phyloP scores from a whole-genome alignment of 2,329 filamentous ascomycete genomes.

The Ilyonectria robusta region DNA sequence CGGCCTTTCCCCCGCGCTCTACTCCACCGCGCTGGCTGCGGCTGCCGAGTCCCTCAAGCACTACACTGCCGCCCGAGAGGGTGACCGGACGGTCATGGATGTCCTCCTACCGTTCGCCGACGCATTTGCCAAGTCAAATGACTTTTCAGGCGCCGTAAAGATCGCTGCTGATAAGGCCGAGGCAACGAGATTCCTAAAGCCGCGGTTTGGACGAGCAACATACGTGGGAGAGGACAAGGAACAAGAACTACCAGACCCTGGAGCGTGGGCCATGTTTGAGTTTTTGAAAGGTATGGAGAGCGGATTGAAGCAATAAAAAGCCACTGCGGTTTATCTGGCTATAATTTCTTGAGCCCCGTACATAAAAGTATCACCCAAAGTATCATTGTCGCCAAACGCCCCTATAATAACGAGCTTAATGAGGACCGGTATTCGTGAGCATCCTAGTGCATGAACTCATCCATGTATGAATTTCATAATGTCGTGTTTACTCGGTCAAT shows the following conservation, averaged over 20 bases:
- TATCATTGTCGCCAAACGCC: not conserved
- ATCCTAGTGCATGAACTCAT: not conserved
- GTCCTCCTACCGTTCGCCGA: conserved; percentile 79
- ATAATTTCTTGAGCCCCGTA: not conserved
- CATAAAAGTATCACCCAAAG: not conserved
- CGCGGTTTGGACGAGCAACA: conserved; percentile 47
- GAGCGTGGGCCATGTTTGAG: conserved; percentile 52
- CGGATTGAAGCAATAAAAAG: conserved; percentile 17
- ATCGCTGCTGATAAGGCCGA: conserved; percentile 49
- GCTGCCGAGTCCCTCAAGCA: conserved; percentile 44
- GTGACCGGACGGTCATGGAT: conserved; percentile 75
- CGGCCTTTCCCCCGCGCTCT: conserved; percentile 28
- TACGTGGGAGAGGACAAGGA: conserved; percentile 48
- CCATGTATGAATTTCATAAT: not conserved
- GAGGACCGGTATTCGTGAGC: not conserved
- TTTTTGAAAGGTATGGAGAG: conserved; percentile 25
- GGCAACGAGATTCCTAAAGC: conserved; percentile 45
- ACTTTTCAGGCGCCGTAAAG: conserved; percentile 21
- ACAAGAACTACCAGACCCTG: conserved; percentile 49
- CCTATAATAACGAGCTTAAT: not conserved
- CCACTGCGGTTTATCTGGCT: not conserved
- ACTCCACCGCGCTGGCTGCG: conserved; percentile 38
- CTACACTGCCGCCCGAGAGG: conserved; percentile 47
- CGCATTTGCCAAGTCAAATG: conserved; percentile 56
- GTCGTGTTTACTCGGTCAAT: not conserved